Conservation (phyloP, 305 asterid species). For the Fraxinus albicans region DNA sequence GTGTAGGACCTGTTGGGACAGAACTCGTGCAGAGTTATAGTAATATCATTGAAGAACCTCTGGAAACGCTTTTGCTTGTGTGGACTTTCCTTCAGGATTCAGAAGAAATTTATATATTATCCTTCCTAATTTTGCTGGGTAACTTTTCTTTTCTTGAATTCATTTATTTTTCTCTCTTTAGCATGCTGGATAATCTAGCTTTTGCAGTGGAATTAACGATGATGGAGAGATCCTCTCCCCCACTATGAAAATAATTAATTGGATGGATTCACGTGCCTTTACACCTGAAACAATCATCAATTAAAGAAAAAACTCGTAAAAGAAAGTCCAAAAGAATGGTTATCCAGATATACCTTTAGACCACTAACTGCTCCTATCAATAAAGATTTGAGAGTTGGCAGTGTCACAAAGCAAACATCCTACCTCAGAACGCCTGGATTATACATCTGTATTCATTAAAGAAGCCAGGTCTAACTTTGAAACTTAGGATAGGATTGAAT, state of each 20-base stretch:
- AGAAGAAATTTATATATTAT: not conserved
- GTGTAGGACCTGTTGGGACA: not conserved
- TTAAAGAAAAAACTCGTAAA: not conserved
- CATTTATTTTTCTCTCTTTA: not conserved
- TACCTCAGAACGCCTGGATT: constrained; percentile 4
- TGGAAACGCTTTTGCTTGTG: not conserved
- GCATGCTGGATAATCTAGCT: not conserved
- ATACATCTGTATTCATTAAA: constrained; percentile 3
- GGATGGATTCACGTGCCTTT: not conserved
- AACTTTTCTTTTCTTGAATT: not conserved
- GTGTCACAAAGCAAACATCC: constrained; percentile 19
- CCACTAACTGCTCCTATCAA: not conserved
- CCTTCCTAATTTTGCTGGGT: not conserved
- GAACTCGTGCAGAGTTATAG: not conserved
- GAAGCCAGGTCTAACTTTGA: not conserved
- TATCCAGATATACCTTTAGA: not conserved
- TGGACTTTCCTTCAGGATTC: not conserved
- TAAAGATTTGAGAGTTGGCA: not conserved
- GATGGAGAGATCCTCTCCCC: not conserved
- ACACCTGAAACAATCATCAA: not conserved
- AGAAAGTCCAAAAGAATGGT: not conserved
- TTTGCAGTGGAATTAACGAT: not conserved
- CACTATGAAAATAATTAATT: not conserved
- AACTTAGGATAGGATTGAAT: not conserved
- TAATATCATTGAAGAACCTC: not conserved